Evolutionary conservation across 1,284 basidiomycete species (phyloP).

Genomic region (Heterobasidion irregulare): DNA sequence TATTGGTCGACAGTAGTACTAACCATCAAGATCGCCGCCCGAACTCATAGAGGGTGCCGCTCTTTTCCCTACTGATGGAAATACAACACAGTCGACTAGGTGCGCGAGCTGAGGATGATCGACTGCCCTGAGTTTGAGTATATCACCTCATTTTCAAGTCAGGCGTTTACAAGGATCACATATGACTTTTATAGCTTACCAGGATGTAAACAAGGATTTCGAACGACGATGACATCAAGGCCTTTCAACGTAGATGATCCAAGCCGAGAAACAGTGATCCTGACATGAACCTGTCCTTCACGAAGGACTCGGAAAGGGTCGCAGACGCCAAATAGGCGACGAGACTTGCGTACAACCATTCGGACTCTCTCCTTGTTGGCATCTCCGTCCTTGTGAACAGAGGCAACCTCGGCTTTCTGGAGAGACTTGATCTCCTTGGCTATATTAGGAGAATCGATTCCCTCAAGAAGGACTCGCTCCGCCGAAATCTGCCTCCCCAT

Average conservation of each 20-base stretch:
- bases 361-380: slow-evolving; percentile 38
- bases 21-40: slow-evolving; percentile 54
- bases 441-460: slow-evolving; percentile 37
- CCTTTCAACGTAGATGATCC: slow-evolving; percentile 48
- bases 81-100: slow-evolving; percentile 58
- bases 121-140: slow-evolving; percentile 52
- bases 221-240: slow-evolving; percentile 50
- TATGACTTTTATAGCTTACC: slow-evolving; percentile 23
- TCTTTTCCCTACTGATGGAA: slow-evolving; percentile 49
- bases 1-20: slow-evolving; percentile 3
- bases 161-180: not conserved
- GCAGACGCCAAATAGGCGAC: slow-evolving; percentile 55
- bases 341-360: slow-evolving; percentile 53
- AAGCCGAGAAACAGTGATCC: slow-evolving; percentile 40
- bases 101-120: slow-evolving; percentile 39
- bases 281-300: slow-evolving; percentile 55
- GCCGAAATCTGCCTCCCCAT: slow-evolving; percentile 37
- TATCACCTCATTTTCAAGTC: slow-evolving; percentile 35
- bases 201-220: slow-evolving; percentile 62
- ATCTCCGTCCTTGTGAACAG: slow-evolving; percentile 41
- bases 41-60: slow-evolving; percentile 63
- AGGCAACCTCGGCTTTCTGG: slow-evolving; percentile 41
- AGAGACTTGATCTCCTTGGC: slow-evolving; percentile 28
- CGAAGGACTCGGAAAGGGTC: slow-evolving; percentile 53
- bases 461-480: slow-evolving; percentile 44